phyloP scores from a whole-genome alignment of 177 flowering plant genomes.

The Tripterygium wilfordii region DNA sequence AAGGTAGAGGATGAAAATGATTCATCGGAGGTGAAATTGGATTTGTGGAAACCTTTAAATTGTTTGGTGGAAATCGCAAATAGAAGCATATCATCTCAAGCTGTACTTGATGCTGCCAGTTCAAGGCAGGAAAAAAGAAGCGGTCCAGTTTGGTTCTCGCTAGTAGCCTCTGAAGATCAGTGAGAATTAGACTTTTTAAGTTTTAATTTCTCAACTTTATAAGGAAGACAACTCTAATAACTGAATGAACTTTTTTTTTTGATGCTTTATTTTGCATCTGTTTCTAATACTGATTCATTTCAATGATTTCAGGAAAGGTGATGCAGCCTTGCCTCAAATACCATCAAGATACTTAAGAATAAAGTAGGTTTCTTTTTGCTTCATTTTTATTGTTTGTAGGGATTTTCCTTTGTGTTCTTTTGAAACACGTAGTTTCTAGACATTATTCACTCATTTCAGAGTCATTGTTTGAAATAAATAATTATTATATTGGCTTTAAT shows the following conservation, averaged over 20 bases:
- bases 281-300: no score
- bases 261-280: no score
- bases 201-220: no score
- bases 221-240: no score
- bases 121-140: slow-evolving; percentile 34
- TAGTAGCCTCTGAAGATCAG: slow-evolving; percentile 46
- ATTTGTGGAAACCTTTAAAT: slow-evolving; percentile 86
- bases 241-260: no score
- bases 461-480: no score
- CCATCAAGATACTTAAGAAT: slow-evolving; percentile 30
- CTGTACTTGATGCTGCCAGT: slow-evolving; percentile 45
- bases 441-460: no score
- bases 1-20: slow-evolving; percentile 44
- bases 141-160: slow-evolving; percentile 43
- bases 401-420: no score
- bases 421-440: no score
- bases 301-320: slow-evolving; percentile 49
- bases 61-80: slow-evolving; percentile 86
- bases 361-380: slow-evolving; percentile 27
- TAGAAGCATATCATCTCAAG: slow-evolving; percentile 50
- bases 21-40: slow-evolving; percentile 54
- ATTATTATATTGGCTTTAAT: no score
- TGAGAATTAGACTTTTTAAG: slow-evolving; percentile 17
- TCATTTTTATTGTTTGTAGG: no score
- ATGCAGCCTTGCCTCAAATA: slow-evolving; percentile 35